Evolutionary conservation across 2,329 filamentous ascomycete species (phyloP), one percentile per base, ranked within the genome.

Genomic region (Fusarium stilboides): DNA sequence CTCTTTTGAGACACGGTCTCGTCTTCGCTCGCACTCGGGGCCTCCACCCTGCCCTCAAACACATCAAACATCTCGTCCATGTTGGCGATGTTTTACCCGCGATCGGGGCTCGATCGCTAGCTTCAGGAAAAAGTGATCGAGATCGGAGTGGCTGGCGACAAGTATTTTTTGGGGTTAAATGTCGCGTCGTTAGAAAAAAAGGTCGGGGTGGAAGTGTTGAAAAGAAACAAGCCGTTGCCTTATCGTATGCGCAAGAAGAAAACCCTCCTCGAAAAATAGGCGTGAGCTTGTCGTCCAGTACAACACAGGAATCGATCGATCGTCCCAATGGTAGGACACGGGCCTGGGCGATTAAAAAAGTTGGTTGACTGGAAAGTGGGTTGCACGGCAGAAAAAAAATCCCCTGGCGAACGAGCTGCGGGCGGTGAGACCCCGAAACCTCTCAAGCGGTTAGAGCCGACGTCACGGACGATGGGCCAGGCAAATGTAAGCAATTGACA

Each of bases 41-140:
- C 72, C 17, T 78, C 80, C 49, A 73, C 77, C 77, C 86, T 85
- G 75, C 92, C 90, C 69, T 94, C 91, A 76, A 96, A 95, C 59
- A 94, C 92, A 74, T 93, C 90, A 75, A 96, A 96, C 72, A 96
- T 86, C 65, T 94, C 92, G 81, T 94, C 91, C 90, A 92, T 93
- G 46, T 63, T 75, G 73, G 65, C 58, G 69, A 46, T 60, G 26
- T 53, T 69, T 42, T 57, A 49, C 44, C 63, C 52, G 53, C 57
- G 54, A 66, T 64, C 53, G 57, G 43, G 28, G 50, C 12, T 22
- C 42, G 61, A 65, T 61, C 55, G 68, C 55, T 57, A 67, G 44
- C 22, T 52, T 34, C 28, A 56, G 28, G 20, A 24, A 61, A 60
- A 66, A 58, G 31, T 57, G 56, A 65, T 69, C 64, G 56, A 43